Percentiles rank a stretch among this genome's conserved stretches.
phyloP scores from a whole-genome alignment of 2,329 filamentous ascomycete species.

The Calonectria hawksworthii region DNA sequence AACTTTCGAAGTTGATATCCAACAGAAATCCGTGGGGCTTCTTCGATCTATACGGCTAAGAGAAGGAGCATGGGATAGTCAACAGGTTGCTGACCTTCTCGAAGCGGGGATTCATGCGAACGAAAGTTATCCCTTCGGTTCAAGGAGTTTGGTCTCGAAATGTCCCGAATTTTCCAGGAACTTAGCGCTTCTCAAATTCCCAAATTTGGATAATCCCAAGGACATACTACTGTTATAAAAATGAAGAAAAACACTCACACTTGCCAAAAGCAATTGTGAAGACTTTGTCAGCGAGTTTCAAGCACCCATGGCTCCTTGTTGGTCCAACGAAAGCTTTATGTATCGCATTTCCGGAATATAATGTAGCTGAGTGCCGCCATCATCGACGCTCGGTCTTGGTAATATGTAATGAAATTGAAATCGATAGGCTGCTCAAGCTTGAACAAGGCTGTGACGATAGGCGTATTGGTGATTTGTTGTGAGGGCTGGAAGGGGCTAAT shows the following conservation, averaged over 20 bases:
- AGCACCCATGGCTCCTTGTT: background rate
- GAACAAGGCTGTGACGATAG: too few species aligned
- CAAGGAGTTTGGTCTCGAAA: background rate
- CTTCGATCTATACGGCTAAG: background rate
- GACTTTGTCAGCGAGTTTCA: background rate
- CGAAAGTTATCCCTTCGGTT: background rate
- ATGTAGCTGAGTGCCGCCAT: too few species aligned
- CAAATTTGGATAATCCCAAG: background rate
- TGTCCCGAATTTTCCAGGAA: background rate
- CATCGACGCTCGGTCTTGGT: too few species aligned
- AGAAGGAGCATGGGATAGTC: background rate
- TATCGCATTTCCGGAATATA: too few species aligned
- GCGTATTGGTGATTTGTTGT: too few species aligned
- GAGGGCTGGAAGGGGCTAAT: too few species aligned
- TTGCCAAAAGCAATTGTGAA: background rate
- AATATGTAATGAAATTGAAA: too few species aligned
- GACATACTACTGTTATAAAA: background rate
- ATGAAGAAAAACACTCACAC: background rate
- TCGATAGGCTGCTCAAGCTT: too few species aligned
- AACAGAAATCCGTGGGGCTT: background rate
- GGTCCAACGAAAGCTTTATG: background rate
- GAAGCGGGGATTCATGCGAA: background rate
- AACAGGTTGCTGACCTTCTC: background rate
- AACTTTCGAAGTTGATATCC: background rate
- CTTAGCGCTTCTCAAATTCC: background rate